Base-by-base conservation (phyloP, 192 early-diverging fungal species). In the Mycoemilia scoparia region DNA sequence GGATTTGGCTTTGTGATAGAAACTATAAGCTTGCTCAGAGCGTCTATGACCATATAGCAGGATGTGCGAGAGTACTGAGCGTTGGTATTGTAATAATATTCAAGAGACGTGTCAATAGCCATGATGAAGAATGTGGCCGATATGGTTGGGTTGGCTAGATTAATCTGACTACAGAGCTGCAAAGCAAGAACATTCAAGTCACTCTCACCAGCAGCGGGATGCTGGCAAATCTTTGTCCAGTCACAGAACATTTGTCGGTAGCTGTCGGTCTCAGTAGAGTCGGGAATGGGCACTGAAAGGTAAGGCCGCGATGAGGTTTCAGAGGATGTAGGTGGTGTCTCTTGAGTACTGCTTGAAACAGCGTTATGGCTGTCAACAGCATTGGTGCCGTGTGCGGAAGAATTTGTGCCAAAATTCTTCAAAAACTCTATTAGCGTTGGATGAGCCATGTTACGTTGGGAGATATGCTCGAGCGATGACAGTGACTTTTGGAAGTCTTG, bases 81-180 rank as follows among this genome's bases (percentile, higher is more conserved):
- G 66, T 52, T 64, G 41, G 54, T 22, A 36, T 80, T 77, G 36
- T 74, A 57, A 20, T 75, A 83, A 35, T 67, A 66, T 13, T 91
- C 74, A 12, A 95, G 66, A 19, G 77, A 73, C 15, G 82, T 67
- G 51, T 93, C 87, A 0, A 81, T 79, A 53, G 82, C 84, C 5
- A 84, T 71, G 5, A 88, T 69, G 64, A 92, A 92, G 54, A 98
- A 98, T 40, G 84, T 52, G 2, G 86, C 78, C 0, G 77, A 77
- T 2, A 77, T 70, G 20, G 76, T 70, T 13, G 85, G 77, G 16
- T 68, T 73, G 39, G 76, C 67, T 21, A 90, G 60, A 3, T 84
- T 74, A 15, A 77, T 74, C 26, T 79, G 73, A 42, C 77, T 66
- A 45, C 75, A 71, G 21, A 93, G 63, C 62, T 84, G 65, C 26